A percentile compares a stretch with the other conserved stretches of the same genome.
These are phyloP conservation scores for Pseudogymnoascus sp. DNA, from an alignment of 2,329 filamentous ascomycete genomes.

Conservation along the genomic window DNA sequence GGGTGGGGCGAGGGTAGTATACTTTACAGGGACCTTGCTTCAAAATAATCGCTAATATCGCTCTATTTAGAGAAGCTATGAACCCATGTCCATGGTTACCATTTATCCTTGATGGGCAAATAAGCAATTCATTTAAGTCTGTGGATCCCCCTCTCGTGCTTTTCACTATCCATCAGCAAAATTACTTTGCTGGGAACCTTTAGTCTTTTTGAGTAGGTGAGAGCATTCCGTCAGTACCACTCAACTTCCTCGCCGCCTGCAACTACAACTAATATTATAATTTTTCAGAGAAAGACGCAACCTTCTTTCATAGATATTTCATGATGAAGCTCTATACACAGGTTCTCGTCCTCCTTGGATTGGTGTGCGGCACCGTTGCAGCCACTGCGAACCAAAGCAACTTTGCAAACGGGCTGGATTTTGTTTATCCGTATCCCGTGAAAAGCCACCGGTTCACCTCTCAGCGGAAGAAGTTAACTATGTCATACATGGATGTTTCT, in stretches of 20 bases:
- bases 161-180: not conserved
- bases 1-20: not conserved
- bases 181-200: not conserved
- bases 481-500: slow-evolving; percentile 49
- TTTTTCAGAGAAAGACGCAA: not conserved
- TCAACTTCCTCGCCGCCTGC: not conserved
- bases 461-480: slow-evolving; percentile 41
- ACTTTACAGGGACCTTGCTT: not conserved
- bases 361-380: not conserved
- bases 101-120: not conserved
- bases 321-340: not conserved
- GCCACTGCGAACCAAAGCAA: not conserved
- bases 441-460: slow-evolving; percentile 42
- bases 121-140: not conserved
- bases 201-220: not conserved
- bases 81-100: not conserved
- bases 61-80: not conserved
- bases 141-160: not conserved
- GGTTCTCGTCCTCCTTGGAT: not conserved
- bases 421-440: slow-evolving; percentile 41
- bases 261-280: not conserved
- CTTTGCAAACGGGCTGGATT: not conserved
- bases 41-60: not conserved
- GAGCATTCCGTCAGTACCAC: not conserved
- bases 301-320: not conserved